Base-by-base conservation (phyloP, 192 early-diverging fungal genomes). In the Rhizophlyctis rosea region DNA sequence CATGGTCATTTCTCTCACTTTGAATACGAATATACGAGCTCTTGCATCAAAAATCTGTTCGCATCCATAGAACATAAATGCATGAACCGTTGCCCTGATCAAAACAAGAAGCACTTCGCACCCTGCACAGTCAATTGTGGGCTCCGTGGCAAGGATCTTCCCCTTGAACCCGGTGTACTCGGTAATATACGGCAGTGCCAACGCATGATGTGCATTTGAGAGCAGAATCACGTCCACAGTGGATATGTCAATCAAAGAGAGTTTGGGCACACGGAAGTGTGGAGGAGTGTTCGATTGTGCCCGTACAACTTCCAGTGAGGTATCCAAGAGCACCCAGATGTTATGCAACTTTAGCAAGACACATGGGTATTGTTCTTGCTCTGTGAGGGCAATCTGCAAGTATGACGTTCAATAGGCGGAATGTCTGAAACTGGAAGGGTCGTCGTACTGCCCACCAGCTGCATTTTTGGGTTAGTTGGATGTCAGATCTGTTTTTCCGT, bases 111-210 rank as follows among this genome's bases (percentile, higher is more conserved):
- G n/a, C n/a, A n/a, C n/a, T n/a, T n/a, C 65, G 11, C 69, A 87
- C 84, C 84, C 60, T 62, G 87, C 90, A 76, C 90, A 91, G 34
- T 81, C 82, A 68, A 90, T 82, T 0, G 88, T 86, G 0, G 90
- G 88, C 68, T 91, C 92, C 0, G 91, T 92, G 1, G 87, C 89
- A 72, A 84, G 86, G 3, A 95, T 82, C 4, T 76, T 79, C 2
- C 90, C 90, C 24, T 82, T 75, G 67, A 91, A 95, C 24, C 80
- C 84, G 0, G 86, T 81, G 75, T 88, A 92, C 44, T 93, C 91
- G 1, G 89, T 93, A 30, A 92, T 71, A 64, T 81, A 95, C 18
- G 92, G 92, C 29, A 95, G 73, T 48, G 86, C 84, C 24, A 87
- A 70, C 77, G 88, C 86, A 54, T 89, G 81, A 54, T 87, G 83